Conservation (phyloP, 371 early-diverging fungal genomes). For the Apophysomyces elegans region DNA sequence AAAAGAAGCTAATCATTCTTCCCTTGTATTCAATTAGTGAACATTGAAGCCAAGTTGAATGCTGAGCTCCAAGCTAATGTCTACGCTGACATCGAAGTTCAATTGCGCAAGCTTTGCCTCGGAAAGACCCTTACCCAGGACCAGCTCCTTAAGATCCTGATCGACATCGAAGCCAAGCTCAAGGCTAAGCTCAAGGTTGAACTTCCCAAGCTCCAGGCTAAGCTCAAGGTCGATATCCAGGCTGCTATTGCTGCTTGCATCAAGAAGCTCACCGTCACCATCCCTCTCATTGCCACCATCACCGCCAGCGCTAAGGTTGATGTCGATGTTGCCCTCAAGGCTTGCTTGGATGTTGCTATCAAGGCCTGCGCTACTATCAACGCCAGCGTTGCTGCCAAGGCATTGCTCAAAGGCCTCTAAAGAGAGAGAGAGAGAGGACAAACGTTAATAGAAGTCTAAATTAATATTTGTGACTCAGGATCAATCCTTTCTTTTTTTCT, state of each 20-base stretch:
- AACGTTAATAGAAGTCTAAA: not conserved
- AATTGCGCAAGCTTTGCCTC: constrained; percentile 11
- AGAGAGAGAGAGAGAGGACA: not conserved
- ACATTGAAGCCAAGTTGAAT: constrained; percentile 25
- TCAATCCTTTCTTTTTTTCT: not conserved
- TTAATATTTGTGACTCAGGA: not conserved
- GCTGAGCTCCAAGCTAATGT: constrained; percentile 22
- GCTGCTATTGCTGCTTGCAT: constrained; percentile 24
- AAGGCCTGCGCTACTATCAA: constrained; percentile 11
- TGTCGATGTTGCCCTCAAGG: constrained; percentile 17
- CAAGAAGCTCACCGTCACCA: constrained; percentile 24
- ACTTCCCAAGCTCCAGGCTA: constrained; percentile 28
- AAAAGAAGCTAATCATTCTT: not conserved
- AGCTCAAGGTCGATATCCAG: constrained; percentile 20
- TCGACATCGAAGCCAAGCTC: constrained; percentile 27
- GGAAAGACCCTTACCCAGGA: constrained; percentile 19
- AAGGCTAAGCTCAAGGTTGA: constrained; percentile 25
- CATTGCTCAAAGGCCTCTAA: not conserved
- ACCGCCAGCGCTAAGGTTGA: constrained; percentile 14
- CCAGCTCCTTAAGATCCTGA: constrained; percentile 26
- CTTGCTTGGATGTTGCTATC: constrained; percentile 16
- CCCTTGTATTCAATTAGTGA: not conserved
- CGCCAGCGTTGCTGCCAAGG: constrained; percentile 11
- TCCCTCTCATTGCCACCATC: constrained; percentile 19
- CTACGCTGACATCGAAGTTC: constrained; percentile 22